Base-by-base conservation (phyloP, 2,329 filamentous ascomycete species). In the Pochonia chlamydosporia region DNA sequence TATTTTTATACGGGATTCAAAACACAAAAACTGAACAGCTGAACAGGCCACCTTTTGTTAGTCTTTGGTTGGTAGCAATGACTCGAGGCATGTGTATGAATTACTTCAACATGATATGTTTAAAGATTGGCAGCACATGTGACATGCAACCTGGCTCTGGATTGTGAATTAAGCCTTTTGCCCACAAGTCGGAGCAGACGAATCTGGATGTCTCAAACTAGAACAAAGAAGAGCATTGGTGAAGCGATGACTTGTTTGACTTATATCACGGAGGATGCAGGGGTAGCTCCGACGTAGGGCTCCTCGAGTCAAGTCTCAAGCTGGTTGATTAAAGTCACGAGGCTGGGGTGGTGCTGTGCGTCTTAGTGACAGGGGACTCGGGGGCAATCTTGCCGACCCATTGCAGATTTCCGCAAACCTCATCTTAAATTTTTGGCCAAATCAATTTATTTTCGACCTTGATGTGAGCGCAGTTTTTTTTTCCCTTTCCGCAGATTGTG, bases 31-130 rank as follows among this genome's bases (percentile, higher is more conserved):
- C 21, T 39, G 18, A 42, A n/a, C 10, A 43, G 30, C 7, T 7
- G 33, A 14, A 35, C 5, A 24, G 44, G 23, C 26, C 9, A 44
- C 35, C 36, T 23, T 40, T 11, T 44, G n/a, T 35, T 40, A 45
- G 37, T 48, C 25, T 25, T 28, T 14, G 20, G 23, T 23, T 39
- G 35, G 11, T 48, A 35, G 28, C 4, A 31, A 35, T 40, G 40
- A 25, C 21, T 26, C 21, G 35, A 43, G 41, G 35, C 42, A 48
- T 43, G 40, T 48, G 36, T 37, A 48, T 48, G 33, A 43, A 43
- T n/a, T 43, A 48, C 26, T 40, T 33, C 16, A 14, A 40, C 33
- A 48, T 28, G 18, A 21, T 25, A 31, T 26, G 26, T 31, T n/a
- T 7, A 6, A 21, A 43, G 37, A 40, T 21, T 40, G 37, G 10